Evolutionary conservation across 2,329 filamentous ascomycete genomes (phyloP).

Genomic region (Fusarium veterinarium): DNA sequence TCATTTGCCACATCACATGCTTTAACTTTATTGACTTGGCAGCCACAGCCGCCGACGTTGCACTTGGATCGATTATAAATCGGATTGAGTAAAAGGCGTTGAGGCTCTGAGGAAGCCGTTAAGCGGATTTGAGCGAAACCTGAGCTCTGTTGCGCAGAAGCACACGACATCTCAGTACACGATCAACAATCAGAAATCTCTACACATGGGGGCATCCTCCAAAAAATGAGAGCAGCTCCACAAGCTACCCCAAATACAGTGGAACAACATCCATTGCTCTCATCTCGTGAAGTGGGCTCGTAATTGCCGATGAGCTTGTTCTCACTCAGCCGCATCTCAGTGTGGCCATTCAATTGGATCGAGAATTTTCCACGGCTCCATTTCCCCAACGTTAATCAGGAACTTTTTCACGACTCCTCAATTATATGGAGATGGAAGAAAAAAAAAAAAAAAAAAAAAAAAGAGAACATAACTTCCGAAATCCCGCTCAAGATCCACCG

Average conservation of each 20-base stretch:
- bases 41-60: not conserved
- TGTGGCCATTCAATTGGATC: not conserved
- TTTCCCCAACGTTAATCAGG: not conserved
- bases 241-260: not conserved
- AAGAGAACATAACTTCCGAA: constrained; percentile 15
- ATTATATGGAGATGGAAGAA: not conserved
- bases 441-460: not conserved
- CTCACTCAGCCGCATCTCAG: not conserved
- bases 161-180: not conserved
- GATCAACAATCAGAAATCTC: not conserved
- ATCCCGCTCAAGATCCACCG: constrained; percentile 4
- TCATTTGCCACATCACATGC: not conserved
- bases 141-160: not conserved
- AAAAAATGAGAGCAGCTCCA: not conserved
- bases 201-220: not conserved
- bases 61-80: not conserved
- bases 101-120: not conserved
- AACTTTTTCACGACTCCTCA: not conserved
- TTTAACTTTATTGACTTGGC: not conserved
- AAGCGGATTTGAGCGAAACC: not conserved
- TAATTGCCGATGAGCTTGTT: not conserved
- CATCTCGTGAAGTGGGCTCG: not conserved
- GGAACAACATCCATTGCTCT: not conserved
- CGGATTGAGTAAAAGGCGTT: not conserved
- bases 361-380: not conserved